Percentiles rank a stretch among this genome's conserved stretches.
phyloP scores from a whole-genome alignment of 257 asterid genomes.

The Fraxinus americana region DNA sequence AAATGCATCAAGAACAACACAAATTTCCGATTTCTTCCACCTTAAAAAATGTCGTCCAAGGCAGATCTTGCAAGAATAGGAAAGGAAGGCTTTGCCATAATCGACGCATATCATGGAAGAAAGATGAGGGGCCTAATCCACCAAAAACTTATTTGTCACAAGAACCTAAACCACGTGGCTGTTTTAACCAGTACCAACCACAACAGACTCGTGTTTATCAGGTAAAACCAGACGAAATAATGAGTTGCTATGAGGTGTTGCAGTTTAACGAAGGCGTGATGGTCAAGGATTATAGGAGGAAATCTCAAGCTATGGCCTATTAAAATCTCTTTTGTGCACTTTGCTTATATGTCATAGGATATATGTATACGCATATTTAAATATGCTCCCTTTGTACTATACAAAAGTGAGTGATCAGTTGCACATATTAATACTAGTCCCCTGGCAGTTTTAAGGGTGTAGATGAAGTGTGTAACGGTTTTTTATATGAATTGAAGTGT shows the following conservation, averaged over 20 bases:
- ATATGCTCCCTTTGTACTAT: not conserved
- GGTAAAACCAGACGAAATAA: constrained; percentile 30
- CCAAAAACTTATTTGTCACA: constrained; percentile 14
- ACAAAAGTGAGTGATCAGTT: not conserved
- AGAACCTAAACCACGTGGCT: not conserved
- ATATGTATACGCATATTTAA: not conserved
- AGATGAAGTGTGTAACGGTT: not conserved
- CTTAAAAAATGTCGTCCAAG: constrained; percentile 39
- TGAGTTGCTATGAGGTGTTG: constrained; percentile 29
- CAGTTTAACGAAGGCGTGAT: constrained; percentile 22
- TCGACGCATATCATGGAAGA: constrained; percentile 27
- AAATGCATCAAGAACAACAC: constrained; percentile 18
- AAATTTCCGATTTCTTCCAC: not conserved
- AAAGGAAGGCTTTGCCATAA: constrained; percentile 38
- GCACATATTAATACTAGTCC: not conserved
- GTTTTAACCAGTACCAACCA: constrained; percentile 35
- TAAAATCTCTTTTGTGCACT: not conserved
- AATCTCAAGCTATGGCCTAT: constrained; percentile 33
- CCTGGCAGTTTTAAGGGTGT: not conserved
- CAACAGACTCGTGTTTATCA: constrained; percentile 27
- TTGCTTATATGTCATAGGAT: not conserved
- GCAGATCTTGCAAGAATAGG: constrained; percentile 44
- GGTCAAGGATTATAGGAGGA: constrained; percentile 32
- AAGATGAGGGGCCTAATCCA: constrained; percentile 20
- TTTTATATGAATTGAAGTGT: not conserved